Conservation (phyloP, 1,139 yeast species). For the Taphrina populina region DNA sequence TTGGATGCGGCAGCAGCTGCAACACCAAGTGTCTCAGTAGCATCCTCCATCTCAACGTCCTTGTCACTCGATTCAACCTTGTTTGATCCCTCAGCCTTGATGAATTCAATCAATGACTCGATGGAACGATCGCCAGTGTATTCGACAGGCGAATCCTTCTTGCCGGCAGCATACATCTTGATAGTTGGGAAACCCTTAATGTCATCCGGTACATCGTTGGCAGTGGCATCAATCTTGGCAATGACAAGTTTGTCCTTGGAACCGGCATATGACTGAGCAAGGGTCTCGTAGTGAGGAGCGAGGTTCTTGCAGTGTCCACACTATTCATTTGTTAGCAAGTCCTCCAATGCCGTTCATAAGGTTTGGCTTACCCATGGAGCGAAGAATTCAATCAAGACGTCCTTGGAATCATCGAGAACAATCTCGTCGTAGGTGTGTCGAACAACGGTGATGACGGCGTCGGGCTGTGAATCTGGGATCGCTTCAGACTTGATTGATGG, state of each 20-base stretch:
- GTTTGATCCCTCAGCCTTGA: slow-evolving; percentile 63
- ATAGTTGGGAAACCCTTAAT: slow-evolving; percentile 93
- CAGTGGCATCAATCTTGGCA: slow-evolving; percentile 39
- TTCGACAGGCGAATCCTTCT: slow-evolving; percentile 67
- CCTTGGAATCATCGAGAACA: slow-evolving; percentile 67
- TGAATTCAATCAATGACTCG: slow-evolving; percentile 66
- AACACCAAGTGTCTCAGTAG: slow-evolving; percentile 22
- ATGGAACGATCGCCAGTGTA: slow-evolving; percentile 74
- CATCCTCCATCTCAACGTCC: slow-evolving; percentile 28
- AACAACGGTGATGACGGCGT: slow-evolving; percentile 74
- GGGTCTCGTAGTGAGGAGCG: slow-evolving; percentile 65
- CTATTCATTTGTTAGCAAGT: background rate
- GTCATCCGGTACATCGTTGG: slow-evolving; percentile 66
- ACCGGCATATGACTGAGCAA: slow-evolving; percentile 50
- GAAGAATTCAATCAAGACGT: slow-evolving; percentile 86
- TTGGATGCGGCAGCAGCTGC: slow-evolving; percentile 38
- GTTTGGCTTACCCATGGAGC: slow-evolving; percentile 78
- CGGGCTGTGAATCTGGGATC: slow-evolving; percentile 70
- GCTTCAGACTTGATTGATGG: slow-evolving; percentile 84
- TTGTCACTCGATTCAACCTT: slow-evolving; percentile 47
- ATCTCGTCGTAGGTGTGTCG: slow-evolving; percentile 61
- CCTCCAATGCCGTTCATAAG: too few species aligned
- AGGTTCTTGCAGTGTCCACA: slow-evolving; percentile 97
- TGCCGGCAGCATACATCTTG: slow-evolving; percentile 88
- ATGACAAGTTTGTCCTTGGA: slow-evolving; percentile 48